A percentile compares a stretch with the other conserved stretches of the same genome.
These are phyloP conservation scores for Pseudozyma sp. DNA, from an alignment of 1,284 basidiomycete species.

Conservation along the genomic window DNA sequence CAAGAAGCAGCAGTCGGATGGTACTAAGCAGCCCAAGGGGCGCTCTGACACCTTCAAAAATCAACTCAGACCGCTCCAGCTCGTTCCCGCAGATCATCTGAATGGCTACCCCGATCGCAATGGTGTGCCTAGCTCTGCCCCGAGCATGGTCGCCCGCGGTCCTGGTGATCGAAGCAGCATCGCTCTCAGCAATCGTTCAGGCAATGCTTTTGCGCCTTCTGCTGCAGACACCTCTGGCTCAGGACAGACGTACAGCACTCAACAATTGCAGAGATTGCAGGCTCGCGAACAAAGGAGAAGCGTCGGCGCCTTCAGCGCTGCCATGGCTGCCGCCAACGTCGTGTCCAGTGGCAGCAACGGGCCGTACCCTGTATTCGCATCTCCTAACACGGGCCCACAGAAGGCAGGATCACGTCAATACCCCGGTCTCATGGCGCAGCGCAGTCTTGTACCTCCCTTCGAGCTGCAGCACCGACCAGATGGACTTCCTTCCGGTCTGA, in stretches of 20 bases:
- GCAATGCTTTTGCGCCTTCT: conserved; percentile 4
- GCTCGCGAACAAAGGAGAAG: conserved; percentile 60
- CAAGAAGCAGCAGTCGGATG: conserved; percentile 21
- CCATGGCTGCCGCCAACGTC: conserved; percentile 55
- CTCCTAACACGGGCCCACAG: conserved; percentile 28
- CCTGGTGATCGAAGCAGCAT: conserved; percentile 22
- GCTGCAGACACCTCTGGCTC: conserved; percentile 9
- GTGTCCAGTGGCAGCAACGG: conserved; percentile 59
- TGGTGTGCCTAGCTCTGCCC: neutral
- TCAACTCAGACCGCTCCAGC: conserved; percentile 56
- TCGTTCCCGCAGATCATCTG: conserved; percentile 46
- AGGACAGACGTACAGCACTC: conserved; percentile 51
- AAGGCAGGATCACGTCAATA: conserved; percentile 54
- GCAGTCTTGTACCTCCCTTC: conserved; percentile 65
- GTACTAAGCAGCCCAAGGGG: conserved; percentile 19
- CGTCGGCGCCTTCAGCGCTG: conserved; percentile 58
- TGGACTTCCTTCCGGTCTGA: conserved; percentile 59
- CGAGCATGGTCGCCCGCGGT: conserved; percentile 10
- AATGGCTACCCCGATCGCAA: conserved; percentile 24
- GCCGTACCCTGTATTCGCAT: conserved; percentile 61
- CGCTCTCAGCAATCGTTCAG: conserved; percentile 16
- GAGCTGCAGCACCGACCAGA: conserved; percentile 67
- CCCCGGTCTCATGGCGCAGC: conserved; percentile 64
- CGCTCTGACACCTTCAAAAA: conserved; percentile 39
- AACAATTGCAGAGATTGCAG: conserved; percentile 60